Evolutionary conservation across 2,329 filamentous ascomycete species (phyloP).

Genomic region (Calonectria fujianensis): DNA sequence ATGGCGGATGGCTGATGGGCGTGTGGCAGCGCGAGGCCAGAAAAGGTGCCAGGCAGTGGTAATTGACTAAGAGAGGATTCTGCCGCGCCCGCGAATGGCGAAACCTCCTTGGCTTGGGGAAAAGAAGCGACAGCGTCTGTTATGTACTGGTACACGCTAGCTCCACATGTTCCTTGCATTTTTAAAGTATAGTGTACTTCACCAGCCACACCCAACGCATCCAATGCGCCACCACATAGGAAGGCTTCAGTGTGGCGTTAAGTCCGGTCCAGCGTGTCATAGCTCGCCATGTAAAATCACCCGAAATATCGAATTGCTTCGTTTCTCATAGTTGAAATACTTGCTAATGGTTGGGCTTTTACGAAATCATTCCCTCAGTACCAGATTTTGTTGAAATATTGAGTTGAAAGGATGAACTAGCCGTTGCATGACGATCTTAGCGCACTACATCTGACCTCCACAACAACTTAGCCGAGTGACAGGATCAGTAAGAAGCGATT

Average conservation of each 20-base stretch:
- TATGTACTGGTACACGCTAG: conserved; percentile 45
- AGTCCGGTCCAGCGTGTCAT: background rate
- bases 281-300: background rate
- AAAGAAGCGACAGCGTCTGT: conserved; percentile 38
- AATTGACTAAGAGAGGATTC: conserved; percentile 51
- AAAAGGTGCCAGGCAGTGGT: conserved; percentile 40
- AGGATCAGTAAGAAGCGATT: background rate
- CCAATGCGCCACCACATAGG: background rate
- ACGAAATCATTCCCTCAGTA: background rate
- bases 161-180: background rate
- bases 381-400: too few species aligned
- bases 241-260: conserved; percentile 5
- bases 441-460: too few species aligned
- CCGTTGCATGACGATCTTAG: too few species aligned
- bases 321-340: background rate
- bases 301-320: background rate
- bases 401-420: too few species aligned
- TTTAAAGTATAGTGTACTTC: conserved; percentile 14
- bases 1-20: conserved; percentile 45
- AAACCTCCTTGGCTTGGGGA: conserved; percentile 44
- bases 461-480: background rate
- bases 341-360: background rate
- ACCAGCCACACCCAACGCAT: background rate
- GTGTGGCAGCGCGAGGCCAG: conserved; percentile 46
- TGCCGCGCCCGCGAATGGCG: conserved; percentile 49